Evolutionary conservation across 495 filamentous ascomycete genomes (phyloP).

Genomic region (Amphirosellinia nigrospora): DNA sequence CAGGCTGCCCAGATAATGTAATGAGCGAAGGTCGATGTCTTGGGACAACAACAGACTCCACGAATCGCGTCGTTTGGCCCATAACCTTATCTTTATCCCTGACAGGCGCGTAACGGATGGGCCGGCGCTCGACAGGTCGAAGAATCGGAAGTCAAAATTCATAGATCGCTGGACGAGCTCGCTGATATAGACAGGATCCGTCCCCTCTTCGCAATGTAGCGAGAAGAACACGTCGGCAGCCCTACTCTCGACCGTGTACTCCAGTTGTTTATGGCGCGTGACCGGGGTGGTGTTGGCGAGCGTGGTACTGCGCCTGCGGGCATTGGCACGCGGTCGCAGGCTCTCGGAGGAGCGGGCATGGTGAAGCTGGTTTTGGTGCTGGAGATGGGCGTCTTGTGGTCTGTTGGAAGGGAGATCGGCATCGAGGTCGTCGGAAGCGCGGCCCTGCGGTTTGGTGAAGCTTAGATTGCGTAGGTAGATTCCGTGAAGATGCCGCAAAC

Average conservation of each 20-base stretch:
- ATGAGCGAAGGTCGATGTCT: conserved; percentile 67
- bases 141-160: conserved; percentile 89
- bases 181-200: conserved; percentile 87
- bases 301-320: conserved; percentile 71
- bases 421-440: conserved; percentile 85
- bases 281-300: conserved; percentile 72
- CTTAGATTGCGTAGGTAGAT: conserved; percentile 87
- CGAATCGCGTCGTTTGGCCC: conserved; percentile 67
- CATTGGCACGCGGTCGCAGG: conserved; percentile 52
- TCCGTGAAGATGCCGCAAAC: conserved; percentile 84
- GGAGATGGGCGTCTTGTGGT: conserved; percentile 54
- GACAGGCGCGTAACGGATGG: conserved; percentile 69
- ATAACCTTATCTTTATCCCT: conserved; percentile 72
- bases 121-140: conserved; percentile 76
- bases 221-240: conserved; percentile 93
- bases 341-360: conserved; percentile 77
- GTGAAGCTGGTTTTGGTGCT: conserved; percentile 52
- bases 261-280: conserved; percentile 74
- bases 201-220: conserved; percentile 68
- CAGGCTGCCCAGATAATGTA: conserved; percentile 83
- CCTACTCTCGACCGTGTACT: conserved; percentile 70
- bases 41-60: conserved; percentile 77
- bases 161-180: conserved; percentile 79
- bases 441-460: conserved; percentile 66
- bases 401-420: conserved; percentile 77